Evolutionary conservation across 106 monocot species (phyloP), one percentile per base, ranked within the genome.

Genomic region (Apostasia ramifera): DNA sequence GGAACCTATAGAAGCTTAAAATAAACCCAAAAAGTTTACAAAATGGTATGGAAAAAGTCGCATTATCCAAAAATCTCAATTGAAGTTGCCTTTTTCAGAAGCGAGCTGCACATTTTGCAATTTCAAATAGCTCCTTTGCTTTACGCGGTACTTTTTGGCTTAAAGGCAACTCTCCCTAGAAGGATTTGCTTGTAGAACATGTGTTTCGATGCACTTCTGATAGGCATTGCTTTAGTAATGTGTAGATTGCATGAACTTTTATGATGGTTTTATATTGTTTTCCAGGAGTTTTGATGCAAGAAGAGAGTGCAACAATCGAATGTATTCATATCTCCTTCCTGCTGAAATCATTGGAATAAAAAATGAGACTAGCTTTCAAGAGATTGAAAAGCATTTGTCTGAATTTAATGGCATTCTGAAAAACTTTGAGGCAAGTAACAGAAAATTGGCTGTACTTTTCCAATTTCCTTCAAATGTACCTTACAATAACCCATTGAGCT

Each of bases 211-310:
- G 6, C 41, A 60, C 60, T 42, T 60, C 42, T 26, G 42, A 42
- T 5, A 60, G 26, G 42, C 60, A 14, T n/a, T 41, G 2, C 4
- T 66, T 66, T 66, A 26, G 26, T 26, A 26, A 26, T 26, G 26
- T 26, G 57, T 57, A 57, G 6, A 26, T 57, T 26, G 14, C 57
- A 26, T 41, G 47, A 47, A 41, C 2, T 59, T 4, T 55, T 57
- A 1, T 63, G 13, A 44, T 66, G 49, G 7, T 52, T 47, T 64
- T 38, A 44, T 59, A 50, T 70, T 49, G 71, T 53, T 67, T 71
- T 78, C 26, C 61, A 95, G 94, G 91, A 81, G 80, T 78, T 95
- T 91, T 86, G 92, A 92, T 86, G 89, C 86, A 64, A 92, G 95
- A 73, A 89, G 89, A 57, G 95, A 97, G 60, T 97, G 95, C 56